Percentiles rank a stretch among this genome's conserved stretches.
phyloP scores from a whole-genome alignment of 345 rosid genomes.

The Cochlearia excelsa region DNA sequence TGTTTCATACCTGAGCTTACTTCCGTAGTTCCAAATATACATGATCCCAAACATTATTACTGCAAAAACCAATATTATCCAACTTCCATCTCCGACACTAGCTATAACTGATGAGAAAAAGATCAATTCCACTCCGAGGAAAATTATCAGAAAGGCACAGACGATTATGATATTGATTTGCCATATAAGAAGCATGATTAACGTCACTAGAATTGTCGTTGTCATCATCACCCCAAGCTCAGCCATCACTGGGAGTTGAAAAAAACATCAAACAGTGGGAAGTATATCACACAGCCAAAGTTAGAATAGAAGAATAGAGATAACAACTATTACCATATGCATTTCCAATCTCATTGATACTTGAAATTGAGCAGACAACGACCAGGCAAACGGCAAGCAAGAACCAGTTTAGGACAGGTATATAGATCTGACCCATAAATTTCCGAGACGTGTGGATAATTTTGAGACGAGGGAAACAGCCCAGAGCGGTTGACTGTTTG shows the following conservation, averaged over 20 bases:
- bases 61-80: conserved; percentile 88
- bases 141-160: conserved; percentile 57
- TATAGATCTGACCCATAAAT: conserved; percentile 98
- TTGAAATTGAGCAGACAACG: conserved; percentile 44
- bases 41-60: conserved; percentile 77
- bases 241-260: conserved; percentile 64
- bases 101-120: conserved; percentile 84
- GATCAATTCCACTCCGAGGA: conserved; percentile 68
- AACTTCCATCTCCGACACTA: conserved; percentile 83
- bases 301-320: conserved; percentile 24
- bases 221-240: conserved; percentile 98
- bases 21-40: conserved; percentile 96
- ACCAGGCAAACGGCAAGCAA: conserved; percentile 47
- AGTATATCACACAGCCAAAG: conserved; percentile 23
- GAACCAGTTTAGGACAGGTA: conserved; percentile 99
- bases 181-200: conserved; percentile 99
- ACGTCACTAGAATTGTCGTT: conserved; percentile 83
- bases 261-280: background rate
- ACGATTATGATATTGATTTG: conserved; percentile 85
- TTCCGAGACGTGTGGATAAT: conserved; percentile 96
- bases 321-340: conserved; percentile 70
- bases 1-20: conserved; percentile 93
- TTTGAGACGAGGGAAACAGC: conserved; percentile 98
- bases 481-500: conserved; percentile 94
- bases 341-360: conserved; percentile 90